Base-by-base conservation (phyloP, 768 basidiomycete genomes). In the Dictyophora rubrovolvata region DNA sequence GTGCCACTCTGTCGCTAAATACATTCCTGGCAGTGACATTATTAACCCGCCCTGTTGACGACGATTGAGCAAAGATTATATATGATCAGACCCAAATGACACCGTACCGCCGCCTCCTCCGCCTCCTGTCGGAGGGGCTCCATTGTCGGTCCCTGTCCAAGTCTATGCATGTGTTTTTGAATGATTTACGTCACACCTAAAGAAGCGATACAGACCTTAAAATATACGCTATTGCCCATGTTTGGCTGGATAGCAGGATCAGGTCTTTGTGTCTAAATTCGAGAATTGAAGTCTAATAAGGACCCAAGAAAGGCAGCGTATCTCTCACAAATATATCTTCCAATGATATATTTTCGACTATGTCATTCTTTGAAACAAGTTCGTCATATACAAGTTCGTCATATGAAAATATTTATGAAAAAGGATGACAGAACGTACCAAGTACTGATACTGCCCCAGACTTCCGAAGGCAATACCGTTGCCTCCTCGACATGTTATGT, bases 91-190 rank as follows among this genome's bases (percentile, higher is more conserved):
- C 28, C 34, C 18, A 16, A 52, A 18, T 1, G n/a, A 59, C 71
- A 28, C 58, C 77, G 79, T 77, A 55, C 71, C 63, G 10, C 78
- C 82, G 16, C 78, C 82, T 12, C 82, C 81, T 7, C 81, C 82
- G 6, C 42, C 42, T 12, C 78, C 79, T 23, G 77, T 80, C 1
- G 81, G 81, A 8, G 81, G 81, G 9, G 67, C 66, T 2, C 82
- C 80, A 60, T 79, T 74, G 11, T 77, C 72, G 1, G 74, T 70
- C 1, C 76, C 79, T 23, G 75, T 75, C 79, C 80, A 83, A 1
- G 79, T 75, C 67, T 83, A 82, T 67, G n/a, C 81, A 75, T 67
- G 80, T 53, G 35, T 54, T 7, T 52, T 22, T 14, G 6, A 42
- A 14, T 42, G 42, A 42, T 42, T 28, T 47, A 34, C 12, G 18